Base-by-base conservation (phyloP, 305 asterid species). In the Solanum hybrid region DNA sequence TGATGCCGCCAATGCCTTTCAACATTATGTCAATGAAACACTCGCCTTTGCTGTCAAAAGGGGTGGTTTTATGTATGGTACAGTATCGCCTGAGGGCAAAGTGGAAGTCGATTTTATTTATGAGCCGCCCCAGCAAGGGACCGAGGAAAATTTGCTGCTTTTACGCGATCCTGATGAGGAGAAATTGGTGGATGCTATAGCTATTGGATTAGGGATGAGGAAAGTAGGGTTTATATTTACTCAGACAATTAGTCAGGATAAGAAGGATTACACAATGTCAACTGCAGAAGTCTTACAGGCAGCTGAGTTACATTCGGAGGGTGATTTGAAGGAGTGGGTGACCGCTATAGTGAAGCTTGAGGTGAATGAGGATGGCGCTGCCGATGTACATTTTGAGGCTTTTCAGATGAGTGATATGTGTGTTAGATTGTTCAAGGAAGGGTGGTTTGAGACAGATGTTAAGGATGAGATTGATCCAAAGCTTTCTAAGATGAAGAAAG, bases 331-430 rank as follows among this genome's bases (percentile, higher is more conserved):
- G 90, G 99, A 97, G 94, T 97, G 99, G 99, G 99, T 97, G 82
- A 97, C 99, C 13, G 98, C 98, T 14, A 89, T 96, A 73, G 98
- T 97, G 91, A 97, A 96, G 88, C 94, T 96, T 76, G 97, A 96
- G 93, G 99, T 96, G 91, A 97, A 93, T 81, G 98, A 97, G 90
- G 97, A 95, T 89, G 98, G 96, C 12, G 94, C 90, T 27, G 96
- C 95, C 0, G 96, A 96, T 73, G 99, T 96, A 91, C 99, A 97
- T 90, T 97, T 97, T 36, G 99, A 97, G 96, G 98, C 98, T 33
- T 97, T 97, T 91, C 99, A 97, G 94, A 95, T 96, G 96, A 97
- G 96, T 89, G 98, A 97, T 93, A 93, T 94, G 94, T 95, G 98
- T 89, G 93, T 95, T 29, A 90, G 96, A 91, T 90, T 97, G 93